phyloP scores from a whole-genome alignment of 2,329 filamentous ascomycete species.

The Cyclaneusma minus region DNA sequence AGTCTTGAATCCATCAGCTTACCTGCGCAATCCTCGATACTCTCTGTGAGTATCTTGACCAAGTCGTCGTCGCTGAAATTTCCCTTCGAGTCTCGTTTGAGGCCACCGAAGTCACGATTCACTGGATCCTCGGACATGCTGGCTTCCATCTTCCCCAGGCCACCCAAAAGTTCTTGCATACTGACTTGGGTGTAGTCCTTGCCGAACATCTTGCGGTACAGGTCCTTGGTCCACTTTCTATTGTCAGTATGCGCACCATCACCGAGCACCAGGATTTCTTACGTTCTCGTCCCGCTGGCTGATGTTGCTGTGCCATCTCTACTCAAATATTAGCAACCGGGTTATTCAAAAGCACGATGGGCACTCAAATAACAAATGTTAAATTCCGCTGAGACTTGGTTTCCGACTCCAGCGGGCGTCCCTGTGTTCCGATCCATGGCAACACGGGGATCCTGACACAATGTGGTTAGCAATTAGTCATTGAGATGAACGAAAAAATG shows the following conservation, averaged over 20 bases:
- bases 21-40: slow-evolving; percentile 56
- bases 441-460: slow-evolving; percentile 64
- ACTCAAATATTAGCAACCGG: too few species aligned
- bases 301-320: slow-evolving; percentile 74
- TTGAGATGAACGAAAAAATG: too few species aligned
- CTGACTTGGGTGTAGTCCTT: slow-evolving; percentile 39
- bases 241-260: too few species aligned
- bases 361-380: too few species aligned
- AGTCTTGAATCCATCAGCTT: slow-evolving; percentile 11
- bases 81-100: slow-evolving; percentile 48
- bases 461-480: slow-evolving; percentile 67
- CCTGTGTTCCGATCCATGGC: slow-evolving; percentile 47
- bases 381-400: slow-evolving; percentile 74
- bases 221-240: slow-evolving; percentile 62
- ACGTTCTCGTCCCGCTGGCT: slow-evolving; percentile 60
- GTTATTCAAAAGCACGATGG: too few species aligned
- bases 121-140: slow-evolving; percentile 47
- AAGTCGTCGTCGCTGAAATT: slow-evolving; percentile 61
- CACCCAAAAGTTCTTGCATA: slow-evolving; percentile 41
- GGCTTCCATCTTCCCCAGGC: slow-evolving; percentile 46
- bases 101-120: slow-evolving; percentile 49
- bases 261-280: too few species aligned
- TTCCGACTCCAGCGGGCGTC: slow-evolving; percentile 59
- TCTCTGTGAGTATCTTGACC: slow-evolving; percentile 49
- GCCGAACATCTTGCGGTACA: slow-evolving; percentile 45